Evolutionary conservation across 2,329 filamentous ascomycete genomes (phyloP).

Genomic region (Claviceps fusiformis): DNA sequence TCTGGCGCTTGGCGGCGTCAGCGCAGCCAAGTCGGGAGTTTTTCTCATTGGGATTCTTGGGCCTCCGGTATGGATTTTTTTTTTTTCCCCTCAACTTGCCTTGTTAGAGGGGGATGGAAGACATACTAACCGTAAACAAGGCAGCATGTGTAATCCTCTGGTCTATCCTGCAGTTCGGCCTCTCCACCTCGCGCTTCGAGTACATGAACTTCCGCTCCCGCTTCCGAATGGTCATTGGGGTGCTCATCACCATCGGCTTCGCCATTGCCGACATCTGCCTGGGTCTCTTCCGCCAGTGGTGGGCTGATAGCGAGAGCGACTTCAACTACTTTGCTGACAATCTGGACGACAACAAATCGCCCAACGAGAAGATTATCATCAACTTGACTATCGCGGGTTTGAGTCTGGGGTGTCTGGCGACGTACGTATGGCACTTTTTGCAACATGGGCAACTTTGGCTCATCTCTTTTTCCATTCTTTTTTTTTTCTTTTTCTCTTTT

Average conservation of each 20-base stretch:
- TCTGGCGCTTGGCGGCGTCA: slow-evolving; percentile 2
- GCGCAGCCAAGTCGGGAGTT: background rate
- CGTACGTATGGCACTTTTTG: background rate
- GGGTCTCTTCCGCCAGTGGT: background rate
- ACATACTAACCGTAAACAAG: background rate
- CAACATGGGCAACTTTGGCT: background rate
- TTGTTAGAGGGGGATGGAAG: too few species aligned
- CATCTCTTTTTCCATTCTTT: too few species aligned
- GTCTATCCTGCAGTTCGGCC: slow-evolving; percentile 3
- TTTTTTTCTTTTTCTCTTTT: too few species aligned
- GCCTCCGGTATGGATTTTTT: slow-evolving; percentile 2
- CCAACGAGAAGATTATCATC: background rate
- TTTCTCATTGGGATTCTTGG: slow-evolving; percentile 5
- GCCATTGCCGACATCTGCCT: background rate
- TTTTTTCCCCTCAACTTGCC: too few species aligned
- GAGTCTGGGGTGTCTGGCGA: background rate
- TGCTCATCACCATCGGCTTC: slow-evolving; percentile 4
- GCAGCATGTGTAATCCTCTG: slow-evolving; percentile 2
- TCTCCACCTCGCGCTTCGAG: slow-evolving; percentile 1
- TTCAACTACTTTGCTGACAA: background rate
- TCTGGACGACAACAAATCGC: background rate
- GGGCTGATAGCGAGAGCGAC: background rate
- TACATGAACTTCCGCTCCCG: slow-evolving; percentile 6
- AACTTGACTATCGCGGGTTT: background rate
- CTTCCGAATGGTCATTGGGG: slow-evolving; percentile 4